Evolutionary conservation across 1,284 basidiomycete species (phyloP), one percentile per base, ranked within the genome.

Genomic region (Sanguinoderma infundibulare): DNA sequence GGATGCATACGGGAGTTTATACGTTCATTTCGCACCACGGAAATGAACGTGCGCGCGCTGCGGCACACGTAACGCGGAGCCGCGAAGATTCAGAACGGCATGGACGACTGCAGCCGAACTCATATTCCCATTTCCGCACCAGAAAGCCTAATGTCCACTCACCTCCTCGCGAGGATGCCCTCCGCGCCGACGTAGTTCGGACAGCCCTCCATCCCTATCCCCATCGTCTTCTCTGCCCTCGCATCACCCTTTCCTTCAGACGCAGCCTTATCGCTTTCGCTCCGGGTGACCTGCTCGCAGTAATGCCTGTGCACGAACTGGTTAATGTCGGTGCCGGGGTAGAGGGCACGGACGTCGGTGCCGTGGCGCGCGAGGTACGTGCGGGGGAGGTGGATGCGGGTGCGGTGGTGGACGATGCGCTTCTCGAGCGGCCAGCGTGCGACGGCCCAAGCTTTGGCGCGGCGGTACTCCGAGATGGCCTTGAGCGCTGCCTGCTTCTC

Each of bases 161-260:
- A 79, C 79, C 77, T 73, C 63, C 73, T 73, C 26, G 73, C 67
- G 15, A 71, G 60, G 9, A 80, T 66, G 8, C 70, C 62, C 60
- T 79, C 79, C 30, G 68, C 68, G 42, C 79, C 73, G 7, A 81
- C 79, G 55, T 73, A 81, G 57, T 80, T 80, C 42, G 74, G 70
- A 71, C 72, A 65, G 28, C 32, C 61, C 50, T 59, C 54, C 36
- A 51, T 38, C 46, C 14, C 52, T 52, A 28, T 55, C 50, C 58
- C 47, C 58, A 30, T 55, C 34, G 50, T 57, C 55, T 59, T 55
- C 51, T 44, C 53, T 14, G 42, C 5, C 49, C 22, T 47, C 60
- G 32, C 51, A n/a, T 47, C 63, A 20, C 71, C 69, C 53, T 6
- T n/a, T 53, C 24, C 39, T 39, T 38, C 57, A 34, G 75, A 77